These are phyloP conservation scores for Acorus calamus DNA, from an alignment of 106 monocot genomes.

Conservation along the genomic window DNA sequence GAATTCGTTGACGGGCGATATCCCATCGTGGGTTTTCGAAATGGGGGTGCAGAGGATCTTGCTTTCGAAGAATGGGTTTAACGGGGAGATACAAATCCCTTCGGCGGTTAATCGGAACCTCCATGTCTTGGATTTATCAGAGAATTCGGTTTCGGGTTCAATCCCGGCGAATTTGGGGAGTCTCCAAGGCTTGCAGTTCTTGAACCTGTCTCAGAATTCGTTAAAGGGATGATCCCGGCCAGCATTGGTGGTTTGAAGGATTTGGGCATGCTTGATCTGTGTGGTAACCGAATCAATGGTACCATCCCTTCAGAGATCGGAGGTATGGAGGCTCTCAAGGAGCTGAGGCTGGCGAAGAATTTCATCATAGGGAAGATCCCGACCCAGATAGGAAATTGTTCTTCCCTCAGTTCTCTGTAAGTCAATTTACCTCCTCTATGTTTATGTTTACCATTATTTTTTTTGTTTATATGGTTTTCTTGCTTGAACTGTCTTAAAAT, in stretches of 20 bases:
- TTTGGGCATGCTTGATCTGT: constrained; percentile 50
- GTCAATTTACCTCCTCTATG: constrained; percentile 8
- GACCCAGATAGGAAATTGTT: constrained; percentile 37
- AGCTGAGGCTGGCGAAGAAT: constrained; percentile 40
- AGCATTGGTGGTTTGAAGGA: constrained; percentile 35
- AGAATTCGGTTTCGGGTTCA: constrained; percentile 46
- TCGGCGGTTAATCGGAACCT: constrained; percentile 9
- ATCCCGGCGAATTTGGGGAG: constrained; percentile 42
- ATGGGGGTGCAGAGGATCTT: constrained; percentile 38
- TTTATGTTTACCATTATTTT: not conserved
- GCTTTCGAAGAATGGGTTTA: constrained; percentile 51
- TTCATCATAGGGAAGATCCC: constrained; percentile 52
- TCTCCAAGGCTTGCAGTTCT: constrained; percentile 21
- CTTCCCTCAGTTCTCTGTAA: constrained; percentile 70
- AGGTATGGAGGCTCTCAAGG: constrained; percentile 30
- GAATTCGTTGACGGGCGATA: constrained; percentile 51
- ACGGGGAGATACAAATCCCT: constrained; percentile 37
- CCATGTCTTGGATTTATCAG: constrained; percentile 52
- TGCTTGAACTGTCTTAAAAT: not conserved
- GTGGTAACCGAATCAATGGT: constrained; percentile 45
- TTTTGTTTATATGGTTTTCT: not conserved
- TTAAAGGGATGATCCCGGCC: constrained; percentile 37
- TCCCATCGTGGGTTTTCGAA: constrained; percentile 67
- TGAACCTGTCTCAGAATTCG: constrained; percentile 58
- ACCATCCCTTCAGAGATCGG: constrained; percentile 60